A percentile compares a stretch with the other conserved stretches of the same genome.
Conservation (phyloP, 2,329 filamentous ascomycete genomes). For the Penicillium oxalicum region DNA sequence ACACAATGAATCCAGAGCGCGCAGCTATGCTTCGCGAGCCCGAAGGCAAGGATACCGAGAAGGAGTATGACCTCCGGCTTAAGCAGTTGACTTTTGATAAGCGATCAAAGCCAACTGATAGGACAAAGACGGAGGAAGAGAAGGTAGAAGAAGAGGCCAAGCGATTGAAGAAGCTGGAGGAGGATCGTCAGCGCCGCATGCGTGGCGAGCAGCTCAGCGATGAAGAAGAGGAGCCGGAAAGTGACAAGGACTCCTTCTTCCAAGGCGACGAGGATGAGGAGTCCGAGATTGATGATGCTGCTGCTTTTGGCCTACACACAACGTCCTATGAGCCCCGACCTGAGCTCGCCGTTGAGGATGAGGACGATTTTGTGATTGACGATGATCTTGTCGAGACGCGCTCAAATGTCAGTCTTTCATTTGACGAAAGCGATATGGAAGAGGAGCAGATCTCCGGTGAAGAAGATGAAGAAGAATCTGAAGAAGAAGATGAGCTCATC, state of each 20-base stretch:
- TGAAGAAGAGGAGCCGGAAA: slow-evolving; percentile 41
- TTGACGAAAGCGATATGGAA: slow-evolving; percentile 43
- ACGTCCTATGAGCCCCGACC: slow-evolving; percentile 32
- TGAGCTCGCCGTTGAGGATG: slow-evolving; percentile 72
- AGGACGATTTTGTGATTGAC: slow-evolving; percentile 89
- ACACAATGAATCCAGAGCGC: slow-evolving; percentile 58
- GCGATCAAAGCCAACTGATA: slow-evolving; percentile 75
- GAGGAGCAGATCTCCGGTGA: slow-evolving; percentile 54
- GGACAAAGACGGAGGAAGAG: slow-evolving; percentile 89
- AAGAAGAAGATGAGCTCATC: slow-evolving; percentile 62
- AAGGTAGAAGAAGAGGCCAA: slow-evolving; percentile 69
- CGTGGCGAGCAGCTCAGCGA: slow-evolving; percentile 67
- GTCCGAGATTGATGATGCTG: slow-evolving; percentile 51
- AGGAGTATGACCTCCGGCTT: slow-evolving; percentile 79
- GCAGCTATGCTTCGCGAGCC: slow-evolving; percentile 55
- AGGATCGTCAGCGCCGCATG: slow-evolving; percentile 79
- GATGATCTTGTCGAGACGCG: slow-evolving; percentile 80
- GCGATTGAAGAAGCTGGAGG: slow-evolving; percentile 72
- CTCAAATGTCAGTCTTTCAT: slow-evolving; percentile 48
- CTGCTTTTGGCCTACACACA: slow-evolving; percentile 57
- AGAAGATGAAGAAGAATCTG: slow-evolving; percentile 37
- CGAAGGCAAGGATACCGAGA: slow-evolving; percentile 65
- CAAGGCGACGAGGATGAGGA: slow-evolving; percentile 32
- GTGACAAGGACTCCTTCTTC: slow-evolving; percentile 27
- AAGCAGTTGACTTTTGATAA: slow-evolving; percentile 78